Conservation (phyloP, 352 stramenopile genomes). For the Phytophthora colocasiae region DNA sequence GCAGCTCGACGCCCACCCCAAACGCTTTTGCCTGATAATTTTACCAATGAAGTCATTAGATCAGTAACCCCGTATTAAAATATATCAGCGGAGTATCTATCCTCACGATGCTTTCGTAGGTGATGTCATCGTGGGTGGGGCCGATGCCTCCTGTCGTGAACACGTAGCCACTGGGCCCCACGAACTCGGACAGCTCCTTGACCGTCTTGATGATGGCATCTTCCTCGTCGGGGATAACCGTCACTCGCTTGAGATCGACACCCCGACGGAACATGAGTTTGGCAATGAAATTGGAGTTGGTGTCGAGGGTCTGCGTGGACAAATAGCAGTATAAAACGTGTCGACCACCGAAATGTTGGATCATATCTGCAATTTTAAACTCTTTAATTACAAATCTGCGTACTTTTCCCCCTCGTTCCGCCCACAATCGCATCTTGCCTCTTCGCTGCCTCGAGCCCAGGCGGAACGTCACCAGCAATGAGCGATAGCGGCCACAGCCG, state of each 20-base stretch:
- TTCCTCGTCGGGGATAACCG: constrained; percentile 84
- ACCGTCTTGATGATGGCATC: constrained; percentile 80
- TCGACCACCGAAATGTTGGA: constrained; percentile 15
- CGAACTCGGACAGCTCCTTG: constrained; percentile 78
- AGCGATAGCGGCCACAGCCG: constrained; percentile 53
- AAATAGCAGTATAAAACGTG: constrained; percentile 4
- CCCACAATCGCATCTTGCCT: constrained; percentile 29
- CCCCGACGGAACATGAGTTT: constrained; percentile 84
- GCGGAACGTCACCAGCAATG: constrained; percentile 28
- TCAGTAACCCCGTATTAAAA: background rate
- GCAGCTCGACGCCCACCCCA: constrained; percentile 59
- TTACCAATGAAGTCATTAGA: background rate
- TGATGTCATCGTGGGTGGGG: constrained; percentile 89
- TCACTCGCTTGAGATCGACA: constrained; percentile 78
- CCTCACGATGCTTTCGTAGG: constrained; percentile 62
- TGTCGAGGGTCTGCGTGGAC: constrained; percentile 77
- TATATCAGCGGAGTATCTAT: constrained; percentile 36
- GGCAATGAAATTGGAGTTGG: constrained; percentile 84
- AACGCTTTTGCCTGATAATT: constrained; percentile 67
- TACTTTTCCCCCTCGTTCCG: constrained; percentile 4
- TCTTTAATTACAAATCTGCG: too few relatives aligned
- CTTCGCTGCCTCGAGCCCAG: constrained; percentile 15
- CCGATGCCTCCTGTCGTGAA: constrained; percentile 87
- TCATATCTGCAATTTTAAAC: constrained; percentile 2
- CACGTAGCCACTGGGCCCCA: constrained; percentile 77